Evolutionary conservation across 2,329 filamentous ascomycete genomes (phyloP).

Genomic region (Pseudopithomyces chartarum): DNA sequence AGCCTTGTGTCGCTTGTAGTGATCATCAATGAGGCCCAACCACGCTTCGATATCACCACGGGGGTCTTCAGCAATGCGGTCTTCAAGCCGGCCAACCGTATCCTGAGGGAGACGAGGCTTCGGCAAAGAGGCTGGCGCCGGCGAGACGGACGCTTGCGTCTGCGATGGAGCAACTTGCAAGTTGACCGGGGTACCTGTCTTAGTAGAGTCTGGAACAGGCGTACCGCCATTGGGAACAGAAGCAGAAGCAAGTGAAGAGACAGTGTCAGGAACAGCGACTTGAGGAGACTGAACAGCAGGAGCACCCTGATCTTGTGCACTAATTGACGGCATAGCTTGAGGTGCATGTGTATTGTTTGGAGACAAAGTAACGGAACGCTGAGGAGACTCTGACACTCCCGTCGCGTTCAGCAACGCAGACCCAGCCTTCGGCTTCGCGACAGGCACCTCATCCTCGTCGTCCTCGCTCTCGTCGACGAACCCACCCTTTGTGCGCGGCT

Average conservation of each 20-base stretch:
- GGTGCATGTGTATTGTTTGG: constrained; percentile 59
- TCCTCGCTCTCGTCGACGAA: constrained; percentile 68
- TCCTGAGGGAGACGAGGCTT: constrained; percentile 70
- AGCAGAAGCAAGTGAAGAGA: constrained; percentile 53
- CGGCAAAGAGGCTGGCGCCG: constrained; percentile 38
- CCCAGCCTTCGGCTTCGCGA: constrained; percentile 55
- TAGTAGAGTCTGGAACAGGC: constrained; percentile 43
- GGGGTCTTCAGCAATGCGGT: constrained; percentile 88
- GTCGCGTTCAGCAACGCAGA: constrained; percentile 55
- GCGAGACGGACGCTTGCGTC: constrained; percentile 45
- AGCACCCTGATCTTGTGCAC: constrained; percentile 58
- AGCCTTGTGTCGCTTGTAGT: constrained; percentile 79
- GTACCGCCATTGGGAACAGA: constrained; percentile 52
- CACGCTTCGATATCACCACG: constrained; percentile 92
- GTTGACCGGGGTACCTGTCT: constrained; percentile 34
- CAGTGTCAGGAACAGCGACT: constrained; percentile 49
- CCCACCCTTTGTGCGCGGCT: constrained; percentile 62
- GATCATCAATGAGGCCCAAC: constrained; percentile 83
- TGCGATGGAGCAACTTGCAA: constrained; percentile 38
- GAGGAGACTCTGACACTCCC: constrained; percentile 55
- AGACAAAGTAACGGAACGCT: constrained; percentile 61
- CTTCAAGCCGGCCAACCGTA: constrained; percentile 79
- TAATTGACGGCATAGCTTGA: constrained; percentile 66
- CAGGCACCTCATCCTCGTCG: constrained; percentile 57
- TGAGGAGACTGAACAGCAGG: constrained; percentile 44